Evolutionary conservation across 768 basidiomycete genomes (phyloP).

Genomic region (Boletus pseudopeckii): DNA sequence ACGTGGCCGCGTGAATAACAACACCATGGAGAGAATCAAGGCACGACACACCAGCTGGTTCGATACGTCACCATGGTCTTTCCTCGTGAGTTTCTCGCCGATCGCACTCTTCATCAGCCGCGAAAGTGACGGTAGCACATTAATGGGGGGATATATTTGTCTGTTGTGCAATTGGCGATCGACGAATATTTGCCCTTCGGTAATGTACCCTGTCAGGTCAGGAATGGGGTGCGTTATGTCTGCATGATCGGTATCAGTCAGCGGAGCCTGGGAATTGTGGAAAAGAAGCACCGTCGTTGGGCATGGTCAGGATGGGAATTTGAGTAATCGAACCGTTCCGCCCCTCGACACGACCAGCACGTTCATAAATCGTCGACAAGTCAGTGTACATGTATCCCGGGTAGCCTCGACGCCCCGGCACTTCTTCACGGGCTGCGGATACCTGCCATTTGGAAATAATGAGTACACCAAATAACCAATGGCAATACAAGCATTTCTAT

Average conservation of each 20-base stretch:
- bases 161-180: constrained; percentile 96
- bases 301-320: constrained; percentile 99
- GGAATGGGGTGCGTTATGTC: constrained; percentile 99
- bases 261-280: constrained; percentile 16
- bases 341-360: constrained; percentile 96
- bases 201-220: constrained; percentile 98
- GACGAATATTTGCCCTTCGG: constrained; percentile 98
- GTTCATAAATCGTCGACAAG: constrained; percentile 98
- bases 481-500: background rate
- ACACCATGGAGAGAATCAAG: constrained; percentile 17
- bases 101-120: constrained; percentile 99
- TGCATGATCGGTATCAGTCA: constrained; percentile 36
- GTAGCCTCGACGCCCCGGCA: constrained; percentile 98
- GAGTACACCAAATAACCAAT: constrained; percentile 1
- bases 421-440: constrained; percentile 98
- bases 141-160: constrained; percentile 99
- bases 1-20: constrained; percentile 19
- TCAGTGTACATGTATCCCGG: constrained; percentile 99
- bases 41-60: constrained; percentile 82
- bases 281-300: constrained; percentile 83
- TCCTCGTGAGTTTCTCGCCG: constrained; percentile 94
- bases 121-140: constrained; percentile 96
- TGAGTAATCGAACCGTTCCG: constrained; percentile 99
- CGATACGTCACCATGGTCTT: constrained; percentile 98
- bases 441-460: constrained; percentile 40